A percentile compares a stretch with the other conserved stretches of the same genome.
Conservation (phyloP, 148 eudicot genomes). For the Rhododendron simsii region DNA sequence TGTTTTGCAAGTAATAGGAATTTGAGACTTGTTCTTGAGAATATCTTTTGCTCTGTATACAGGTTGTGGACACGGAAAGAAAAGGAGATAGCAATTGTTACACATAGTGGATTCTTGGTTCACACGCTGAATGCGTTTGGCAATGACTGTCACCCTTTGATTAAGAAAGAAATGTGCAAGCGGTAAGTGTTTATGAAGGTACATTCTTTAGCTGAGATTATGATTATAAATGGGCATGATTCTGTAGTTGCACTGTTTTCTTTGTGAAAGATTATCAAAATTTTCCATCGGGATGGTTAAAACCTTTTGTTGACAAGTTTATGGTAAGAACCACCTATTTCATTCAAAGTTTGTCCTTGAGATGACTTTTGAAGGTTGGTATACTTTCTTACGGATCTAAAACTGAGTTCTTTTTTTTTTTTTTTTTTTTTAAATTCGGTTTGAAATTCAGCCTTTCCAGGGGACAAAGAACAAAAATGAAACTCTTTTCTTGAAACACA, state of each 20-base stretch:
- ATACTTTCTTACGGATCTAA: neutral
- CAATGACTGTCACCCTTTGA: slow-evolving; percentile 59
- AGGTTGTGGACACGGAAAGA: slow-evolving; percentile 84
- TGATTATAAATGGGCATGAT: neutral
- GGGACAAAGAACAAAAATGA: no score
- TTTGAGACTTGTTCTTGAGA: slow-evolving; percentile 9
- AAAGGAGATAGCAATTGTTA: slow-evolving; percentile 90
- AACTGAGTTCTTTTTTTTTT: neutral
- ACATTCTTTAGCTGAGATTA: neutral
- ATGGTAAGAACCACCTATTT: neutral
- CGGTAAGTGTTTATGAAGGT: slow-evolving; percentile 44
- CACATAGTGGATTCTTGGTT: slow-evolving; percentile 87
- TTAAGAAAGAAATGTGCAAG: slow-evolving; percentile 68
- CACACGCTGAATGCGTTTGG: slow-evolving; percentile 70
- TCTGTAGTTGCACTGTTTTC: neutral
- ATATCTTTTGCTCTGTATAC: slow-evolving; percentile 9
- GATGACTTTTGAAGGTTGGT: neutral
- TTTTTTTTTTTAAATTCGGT: no score
- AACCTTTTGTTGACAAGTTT: neutral
- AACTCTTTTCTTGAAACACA: neutral
- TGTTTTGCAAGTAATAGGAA: neutral
- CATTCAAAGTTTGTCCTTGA: neutral
- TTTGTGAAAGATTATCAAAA: neutral
- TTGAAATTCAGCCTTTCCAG: neutral
- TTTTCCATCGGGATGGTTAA: neutral